These are phyloP conservation scores for Gossypium davidsonii DNA, from an alignment of 441 rosid species.

Conservation along the genomic window DNA sequence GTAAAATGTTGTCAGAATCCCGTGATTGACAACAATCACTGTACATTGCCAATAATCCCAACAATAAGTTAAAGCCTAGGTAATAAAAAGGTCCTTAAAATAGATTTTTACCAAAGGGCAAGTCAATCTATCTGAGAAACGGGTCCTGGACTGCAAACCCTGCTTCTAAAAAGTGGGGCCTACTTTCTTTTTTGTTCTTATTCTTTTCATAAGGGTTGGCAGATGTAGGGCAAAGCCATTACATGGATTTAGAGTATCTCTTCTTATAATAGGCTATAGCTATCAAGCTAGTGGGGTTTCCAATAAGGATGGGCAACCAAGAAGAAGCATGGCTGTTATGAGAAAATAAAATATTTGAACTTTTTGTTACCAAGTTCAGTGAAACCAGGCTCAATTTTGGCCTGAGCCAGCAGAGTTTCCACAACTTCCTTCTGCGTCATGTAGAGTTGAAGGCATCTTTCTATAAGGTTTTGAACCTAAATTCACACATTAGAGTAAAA, in stretches of 20 bases:
- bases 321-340: background rate
- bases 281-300: slow-evolving; percentile 5
- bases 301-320: background rate
- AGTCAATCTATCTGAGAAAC: background rate
- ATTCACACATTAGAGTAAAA: slow-evolving; percentile 9
- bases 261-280: background rate
- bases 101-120: background rate
- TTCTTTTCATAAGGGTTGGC: background rate
- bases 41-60: background rate
- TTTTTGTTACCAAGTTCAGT: slow-evolving; percentile 76
- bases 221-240: background rate
- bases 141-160: background rate
- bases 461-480: slow-evolving; percentile 95
- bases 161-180: background rate
- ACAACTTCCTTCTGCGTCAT: slow-evolving; percentile 92
- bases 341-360: background rate
- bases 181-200: background rate
- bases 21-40: background rate
- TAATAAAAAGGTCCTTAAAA: background rate
- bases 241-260: background rate
- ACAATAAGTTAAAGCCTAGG: slow-evolving; percentile 1
- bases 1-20: background rate
- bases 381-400: slow-evolving; percentile 95
- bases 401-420: slow-evolving; percentile 73
- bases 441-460: slow-evolving; percentile 88